Base-by-base conservation (phyloP, 1,284 basidiomycete species). In the Puccinia horiana region DNA sequence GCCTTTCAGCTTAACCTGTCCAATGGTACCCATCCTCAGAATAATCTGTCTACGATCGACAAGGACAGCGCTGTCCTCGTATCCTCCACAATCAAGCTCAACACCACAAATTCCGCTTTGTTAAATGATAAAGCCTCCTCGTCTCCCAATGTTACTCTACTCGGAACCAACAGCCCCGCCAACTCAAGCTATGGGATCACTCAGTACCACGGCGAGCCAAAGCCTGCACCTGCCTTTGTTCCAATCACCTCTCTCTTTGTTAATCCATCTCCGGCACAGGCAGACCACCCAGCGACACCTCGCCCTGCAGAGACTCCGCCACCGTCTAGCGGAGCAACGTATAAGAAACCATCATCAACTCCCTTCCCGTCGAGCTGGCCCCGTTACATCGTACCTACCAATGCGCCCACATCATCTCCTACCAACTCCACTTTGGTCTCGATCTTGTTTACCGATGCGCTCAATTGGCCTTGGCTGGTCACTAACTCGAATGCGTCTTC, bases 391-490 rank as follows among this genome's bases (percentile, higher is more conserved):
- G 76, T 78, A 6, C 61, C 76, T 5, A 37, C 61, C 32, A 78
- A 78, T 67, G 63, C 42, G 12, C 76, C 61, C 32, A 47, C 63
- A 9, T 65, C 58, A 16, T 12, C 58, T 26, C 76, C 76, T 44
- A 26, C 40, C 23, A 78, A 80, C 44, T 81, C 82, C 56, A 82
- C 84, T 42, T 61, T 81, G 32, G 80, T 85, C 65, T 84, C 84
- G 42, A 83, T 85, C 83, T 69, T 85, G 23, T 76, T 85, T 65
- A 76, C 82, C 73, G 61, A 83, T 70, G 76, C 81, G 26, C 81
- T 85, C 82, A 81, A 82, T n/a, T 85, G 85, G 85, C 32, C 76
- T 5, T 84, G 84, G 84, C 76, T 85, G 58, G 83, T 84, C 29
- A 75, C 81, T 29, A 84, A 84, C 82, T 83, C 83, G n/a, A 84